A percentile compares a stretch with the other conserved stretches of the same genome.
phyloP scores from a whole-genome alignment of 257 asterid species.

The Nicotiana knightiana region DNA sequence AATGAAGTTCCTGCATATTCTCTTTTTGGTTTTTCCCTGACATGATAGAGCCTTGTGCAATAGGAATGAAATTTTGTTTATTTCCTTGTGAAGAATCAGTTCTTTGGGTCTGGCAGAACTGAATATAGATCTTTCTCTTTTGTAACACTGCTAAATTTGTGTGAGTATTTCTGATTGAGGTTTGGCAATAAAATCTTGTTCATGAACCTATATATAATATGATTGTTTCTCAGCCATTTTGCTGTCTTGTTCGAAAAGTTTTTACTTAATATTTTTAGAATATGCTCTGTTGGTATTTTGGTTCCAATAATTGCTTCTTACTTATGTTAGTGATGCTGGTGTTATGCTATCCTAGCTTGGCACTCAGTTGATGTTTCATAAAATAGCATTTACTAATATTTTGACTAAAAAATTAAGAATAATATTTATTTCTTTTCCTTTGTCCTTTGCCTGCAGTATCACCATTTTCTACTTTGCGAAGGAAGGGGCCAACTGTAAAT shows the following conservation, averaged over 20 bases:
- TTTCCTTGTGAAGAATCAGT: neutral
- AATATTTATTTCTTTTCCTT: neutral
- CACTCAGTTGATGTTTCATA: neutral
- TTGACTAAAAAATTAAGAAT: neutral
- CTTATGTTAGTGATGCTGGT: neutral
- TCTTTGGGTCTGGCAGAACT: neutral
- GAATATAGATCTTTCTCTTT: neutral
- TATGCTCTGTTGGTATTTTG: neutral
- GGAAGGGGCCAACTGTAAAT: conserved; percentile 58
- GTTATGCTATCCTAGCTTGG: neutral
- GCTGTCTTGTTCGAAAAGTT: neutral
- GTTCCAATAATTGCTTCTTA: neutral
- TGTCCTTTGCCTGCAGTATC: conserved; percentile 44
- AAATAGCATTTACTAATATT: neutral
- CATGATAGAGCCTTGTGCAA: neutral
- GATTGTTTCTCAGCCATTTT: neutral
- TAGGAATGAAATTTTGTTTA: neutral
- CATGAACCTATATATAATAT: neutral
- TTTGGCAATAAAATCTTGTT: neutral
- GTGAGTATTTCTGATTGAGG: neutral
- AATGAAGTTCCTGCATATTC: neutral
- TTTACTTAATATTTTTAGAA: neutral
- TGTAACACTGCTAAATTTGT: neutral
- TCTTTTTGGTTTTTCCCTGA: neutral
- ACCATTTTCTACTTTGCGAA: conserved; percentile 76